Base-by-base conservation (phyloP, 2,329 filamentous ascomycete genomes). In the Didymella pinodella region DNA sequence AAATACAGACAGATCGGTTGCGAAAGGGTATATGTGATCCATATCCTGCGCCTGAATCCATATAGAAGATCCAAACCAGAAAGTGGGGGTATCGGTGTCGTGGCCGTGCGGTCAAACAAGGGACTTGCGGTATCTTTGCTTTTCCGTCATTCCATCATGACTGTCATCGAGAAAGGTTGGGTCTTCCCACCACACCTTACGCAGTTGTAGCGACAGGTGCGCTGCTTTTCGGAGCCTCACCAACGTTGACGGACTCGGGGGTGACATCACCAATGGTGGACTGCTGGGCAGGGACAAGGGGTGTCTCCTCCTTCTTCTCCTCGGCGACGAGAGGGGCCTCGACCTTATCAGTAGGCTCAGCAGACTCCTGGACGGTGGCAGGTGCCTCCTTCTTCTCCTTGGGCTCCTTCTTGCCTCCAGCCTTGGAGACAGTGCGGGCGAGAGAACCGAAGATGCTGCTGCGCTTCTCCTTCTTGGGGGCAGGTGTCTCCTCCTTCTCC, bases 361-460 rank as follows among this genome's bases (percentile, higher is more conserved):
- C 60, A 41, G 66, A 62, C 66, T 75, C 73, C 54, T 75, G 72
- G 18, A 75, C 74, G 57, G 76, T 75, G 54, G 75, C 68, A n/a
- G 75, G 70, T 36, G 72, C 54, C 61, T 67, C 61, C 65, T 76
- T 74, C 68, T 77, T 74, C 70, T 76, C 72, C 65, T 75, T 73
- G 63, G 71, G 69, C 66, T 71, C 68, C 67, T 76, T 75, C 70
- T 78, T 78, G 67, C 66, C 59, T 53, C 70, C 69, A 61, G 77
- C 75, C 73, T 79, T 80, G 75, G 74, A 77, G 66, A 76, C 70
- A 29, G 74, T 75, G 65, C 78, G 78, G 66, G 77, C 85, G 72
- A 91, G 86, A 72, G 88, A 88, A 69, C 86, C 87, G 79, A 96
- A 96, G 73, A 93, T 89, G 67, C 91, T 94, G 81, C 88, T 87